Base-by-base conservation (phyloP, 495 filamentous ascomycete genomes). In the Penicillium lividum region DNA sequence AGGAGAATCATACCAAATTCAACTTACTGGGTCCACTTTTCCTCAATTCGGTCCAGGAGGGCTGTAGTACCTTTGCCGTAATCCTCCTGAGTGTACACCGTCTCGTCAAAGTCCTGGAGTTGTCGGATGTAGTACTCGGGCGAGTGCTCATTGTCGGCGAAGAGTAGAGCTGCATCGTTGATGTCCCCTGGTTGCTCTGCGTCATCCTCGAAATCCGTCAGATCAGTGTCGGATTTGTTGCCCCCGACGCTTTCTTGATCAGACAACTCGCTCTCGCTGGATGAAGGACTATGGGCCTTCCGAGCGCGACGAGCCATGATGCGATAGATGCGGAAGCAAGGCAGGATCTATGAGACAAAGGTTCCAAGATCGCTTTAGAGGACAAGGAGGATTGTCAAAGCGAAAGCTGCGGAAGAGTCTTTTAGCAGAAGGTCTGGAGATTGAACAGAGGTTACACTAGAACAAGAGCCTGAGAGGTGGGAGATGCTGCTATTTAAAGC, bases 91-190 rank as follows among this genome's bases (percentile, higher is more conserved):
- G 59, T 65, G 60, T 74, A 71, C 47, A 64, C 53, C 3, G 68
- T 64, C 66, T 76, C 62, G 53, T 76, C 60, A 51, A 69, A 72
- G 64, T 73, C 64, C 18, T 50, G 34, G 47, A 72, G 66, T 62
- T 70, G 53, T 51, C 71, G 50, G 43, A 73, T 65, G 55, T 76
- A 74, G 57, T 72, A 76, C 58, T 76, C 63, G 45, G 61, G 67
- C 36, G 64, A 54, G 53, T 74, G 56, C 55, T 70, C 59, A 51
- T 73, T 73, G 27, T 70, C 68, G n/a, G 60, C 51, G 42, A 63
- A 65, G 44, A 68, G 57, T 22, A 63, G 25, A n/a, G 60, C 60
- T 18, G 58, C 54, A 60, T 68, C 58, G 53, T 42, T 50, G 43
- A 25, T n/a, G 56, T 68, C 25, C 5, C 54, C 8, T 43, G 28